Base-by-base conservation (phyloP, 176 grass and related monocot genomes). In the Rhynchospora breviuscula region DNA sequence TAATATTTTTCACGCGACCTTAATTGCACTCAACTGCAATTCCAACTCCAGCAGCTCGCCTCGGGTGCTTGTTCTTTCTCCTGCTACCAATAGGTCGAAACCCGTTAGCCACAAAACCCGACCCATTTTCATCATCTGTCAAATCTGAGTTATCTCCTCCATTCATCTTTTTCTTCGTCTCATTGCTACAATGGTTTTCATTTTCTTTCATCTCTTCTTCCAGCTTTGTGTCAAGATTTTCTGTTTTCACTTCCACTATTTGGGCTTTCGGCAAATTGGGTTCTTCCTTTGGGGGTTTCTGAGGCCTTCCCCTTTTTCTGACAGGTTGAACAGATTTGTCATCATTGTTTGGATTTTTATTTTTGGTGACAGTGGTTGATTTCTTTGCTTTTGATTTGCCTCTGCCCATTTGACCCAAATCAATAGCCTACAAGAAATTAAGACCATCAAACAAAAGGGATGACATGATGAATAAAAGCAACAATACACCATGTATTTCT, bases 221-320 rank as follows among this genome's bases (percentile, higher is more conserved):
- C 5, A 13, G 43, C 31, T 82, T 53, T 65, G 47, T 40, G 29
- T 48, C 62, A 49, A 67, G 10, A 82, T 82, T 15, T 65, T 67
- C 80, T 51, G 43, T 22, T 53, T 81, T 66, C 58, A 75, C 21
- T 75, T 63, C 61, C 10, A 67, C 21, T 67, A 82, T 63, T 63
- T 63, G 58, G 73, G 48, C 8, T 56, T 77, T 77, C 31, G 18
- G 22, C 11, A 77, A 31, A 58, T 47, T 31, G 61, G 47, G 7
- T 65, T 82, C 47, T 25, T 82, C 59, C 60, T 26, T 51, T n/a
- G 22, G 49, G 59, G 62, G 47, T 49, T 82, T 82, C 67, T 63
- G 80, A 62, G 80, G 80, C 80, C 80, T 82, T 52, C 80, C 80
- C 47, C 80, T 67, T 67, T 82, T 82, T 45, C 63, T 82, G 61